Percentiles rank a stretch among this genome's conserved stretches.
These are phyloP conservation scores for Calocybe gambosa DNA, from an alignment of 1,284 basidiomycete genomes.

Conservation along the genomic window DNA sequence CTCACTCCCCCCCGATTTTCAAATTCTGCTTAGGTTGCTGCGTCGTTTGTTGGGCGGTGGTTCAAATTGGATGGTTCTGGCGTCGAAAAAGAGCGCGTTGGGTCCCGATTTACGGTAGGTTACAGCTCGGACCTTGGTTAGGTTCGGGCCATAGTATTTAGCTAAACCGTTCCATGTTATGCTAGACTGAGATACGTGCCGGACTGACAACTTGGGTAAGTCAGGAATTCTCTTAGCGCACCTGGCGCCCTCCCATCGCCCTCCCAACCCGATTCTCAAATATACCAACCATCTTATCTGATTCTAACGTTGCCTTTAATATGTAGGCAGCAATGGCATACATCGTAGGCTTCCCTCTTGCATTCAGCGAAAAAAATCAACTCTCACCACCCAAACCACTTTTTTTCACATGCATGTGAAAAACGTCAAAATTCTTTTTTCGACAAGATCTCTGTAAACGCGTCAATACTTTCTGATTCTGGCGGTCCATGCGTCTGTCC, in stretches of 20 bases:
- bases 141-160: not conserved
- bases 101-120: slow-evolving; percentile 65
- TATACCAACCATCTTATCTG: not conserved
- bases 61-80: slow-evolving; percentile 84
- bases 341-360: slow-evolving; percentile 38
- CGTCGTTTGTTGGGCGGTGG: slow-evolving; percentile 69
- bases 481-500: slow-evolving; percentile 82
- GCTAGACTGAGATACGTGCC: slow-evolving; percentile 73
- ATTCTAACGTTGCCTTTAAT: not conserved
- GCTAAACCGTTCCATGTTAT: not conserved
- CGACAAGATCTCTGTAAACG: slow-evolving; percentile 76
- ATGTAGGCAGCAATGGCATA: slow-evolving; percentile 62
- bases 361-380: not conserved
- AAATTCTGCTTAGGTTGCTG: slow-evolving; percentile 50
- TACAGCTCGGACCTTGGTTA: too few relatives aligned
- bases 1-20: not conserved
- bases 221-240: slow-evolving; percentile 1
- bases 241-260: not conserved
- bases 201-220: slow-evolving; percentile 79
- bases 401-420: not conserved
- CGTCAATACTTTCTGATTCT: slow-evolving; percentile 67
- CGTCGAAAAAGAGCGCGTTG: slow-evolving; percentile 65
- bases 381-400: not conserved
- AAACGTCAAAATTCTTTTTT: not conserved
- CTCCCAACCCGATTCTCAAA: not conserved